Conservation (phyloP, 2,329 filamentous ascomycete genomes). For the Phaeosphaeriaceae sp. region DNA sequence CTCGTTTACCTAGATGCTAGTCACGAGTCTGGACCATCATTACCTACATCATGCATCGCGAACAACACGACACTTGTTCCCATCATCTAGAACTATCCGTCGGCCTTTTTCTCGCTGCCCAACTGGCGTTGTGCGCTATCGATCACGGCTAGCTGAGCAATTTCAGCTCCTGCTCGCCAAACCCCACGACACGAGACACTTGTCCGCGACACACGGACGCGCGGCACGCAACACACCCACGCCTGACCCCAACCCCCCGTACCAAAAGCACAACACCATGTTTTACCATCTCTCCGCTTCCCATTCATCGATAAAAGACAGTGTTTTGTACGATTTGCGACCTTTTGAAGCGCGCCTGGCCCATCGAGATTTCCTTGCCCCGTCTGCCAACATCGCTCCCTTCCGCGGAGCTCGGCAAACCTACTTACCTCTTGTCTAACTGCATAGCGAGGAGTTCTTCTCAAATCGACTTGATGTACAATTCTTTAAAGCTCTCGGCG, state of each 20-base stretch:
- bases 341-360: neutral
- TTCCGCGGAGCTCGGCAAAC: conserved; percentile 8
- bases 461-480: conserved; percentile 15
- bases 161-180: conserved; percentile 15
- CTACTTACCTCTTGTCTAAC: conserved; percentile 23
- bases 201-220: conserved; percentile 20
- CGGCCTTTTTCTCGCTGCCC: conserved; percentile 6
- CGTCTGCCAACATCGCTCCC: conserved; percentile 3
- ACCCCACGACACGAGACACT: conserved; percentile 24
- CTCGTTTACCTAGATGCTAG: conserved; percentile 12
- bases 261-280: conserved; percentile 2
- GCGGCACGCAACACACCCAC: conserved; percentile 12
- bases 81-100: neutral
- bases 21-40: conserved; percentile 26
- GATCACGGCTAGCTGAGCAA: conserved; percentile 11
- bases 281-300: neutral
- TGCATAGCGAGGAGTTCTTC: conserved; percentile 48
- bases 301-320: neutral
- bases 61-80: conserved; percentile 3
- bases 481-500: conserved; percentile 25
- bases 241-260: conserved; percentile 1
- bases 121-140: neutral
- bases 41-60: conserved; percentile 18
- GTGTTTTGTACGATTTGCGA: neutral
- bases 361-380: conserved; percentile 2